Evolutionary conservation across 345 rosid genomes (phyloP), one percentile per base, ranked within the genome.

Genomic region (Kernera saxatilis): DNA sequence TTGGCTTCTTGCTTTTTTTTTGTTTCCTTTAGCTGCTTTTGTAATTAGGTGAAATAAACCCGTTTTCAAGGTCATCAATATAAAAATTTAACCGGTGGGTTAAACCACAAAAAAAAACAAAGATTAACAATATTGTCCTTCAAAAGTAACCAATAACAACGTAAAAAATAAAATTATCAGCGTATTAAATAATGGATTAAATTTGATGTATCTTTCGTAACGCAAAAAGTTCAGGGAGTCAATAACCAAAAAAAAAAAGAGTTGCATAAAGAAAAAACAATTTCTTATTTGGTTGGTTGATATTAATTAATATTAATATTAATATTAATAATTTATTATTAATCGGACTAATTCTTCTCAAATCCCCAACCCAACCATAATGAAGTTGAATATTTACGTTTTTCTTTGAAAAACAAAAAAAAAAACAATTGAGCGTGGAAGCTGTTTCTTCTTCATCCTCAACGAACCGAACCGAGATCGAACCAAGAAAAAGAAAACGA

Each of bases 321-420:
- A 8, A 15, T 19, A 50, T 0, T 6, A 18, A 15, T 22, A 62
- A 5, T 36, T 3, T 5, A 61, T 27, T 18, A 40, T 22, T 41
- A 54, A 54, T 64, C 50, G 5, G 66, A 65, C 71, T 46, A 46
- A 46, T 63, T 53, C 68, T 70, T 70, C 68, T 21, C 13, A 45
- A 70, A 57, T 50, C 26, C 27, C 10, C 8, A 2, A 35, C 17
- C 26, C 41, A 68, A 70, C 52, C 49, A 41, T 14, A 41, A 58
- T 18, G 35, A 65, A 73, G 66, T 39, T 56, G 30, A 65, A 57
- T 58, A 65, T 19, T 48, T 65, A 65, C 59, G 77, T 73, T 73
- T 56, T 11, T 0, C 8, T 5, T 22, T 3, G 9, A 17, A 8
- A 10, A 29, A 17, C 35, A 13, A 18, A 18, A 45, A 4, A 3